Evolutionary conservation across 805 yeast species (phyloP), one percentile per base, ranked within the genome.

Genomic region (Ogataea zsoltii): DNA sequence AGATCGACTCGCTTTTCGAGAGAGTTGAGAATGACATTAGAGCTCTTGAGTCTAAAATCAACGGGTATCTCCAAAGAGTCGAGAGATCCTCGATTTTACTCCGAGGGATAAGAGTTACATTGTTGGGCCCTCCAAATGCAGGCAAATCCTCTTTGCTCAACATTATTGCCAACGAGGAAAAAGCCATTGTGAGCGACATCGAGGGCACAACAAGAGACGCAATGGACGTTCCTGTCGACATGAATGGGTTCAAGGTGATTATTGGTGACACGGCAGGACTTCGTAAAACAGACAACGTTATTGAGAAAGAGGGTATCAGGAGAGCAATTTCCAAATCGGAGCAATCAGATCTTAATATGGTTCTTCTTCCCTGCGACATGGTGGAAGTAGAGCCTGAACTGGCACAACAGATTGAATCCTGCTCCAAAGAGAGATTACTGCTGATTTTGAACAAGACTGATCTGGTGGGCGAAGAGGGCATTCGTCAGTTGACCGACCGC

Each of bases 201-300:
- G 96, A 96, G 2, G 99, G 99, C 0, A 94, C 99, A 0, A 94
- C 99, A 0, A 74, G 99, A 57, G 99, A 94, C 59, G 69, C 88
- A 0, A 77, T 94, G 18, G 95, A 90, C 53, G 79, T 89, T 2
- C 86, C 89, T 0, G 60, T 94, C 23, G 91, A 91, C 58, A 78
- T 94, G 2, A 75, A 77, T 28, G 99, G 99, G 0, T 89, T 74
- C 63, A 92, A 91, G 61, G 85, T 89, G 0, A 72, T 89, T 2
- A 65, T 91, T 17, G 88, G 95, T 3, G 99, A 94, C 62, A 91
- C 98, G 0, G 99, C 99, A 0, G 99, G 99, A 0, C 77, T 94
- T 4, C 66, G 98, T 48, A 63, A 71, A 10, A 46, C 70, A 0
- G 57, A 68, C 0, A 63, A 68, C 18, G 60, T 66, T 1, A 63